Evolutionary conservation across 139 green algal species (phyloP).

Genomic region (Chlamydomonas eustigma): DNA sequence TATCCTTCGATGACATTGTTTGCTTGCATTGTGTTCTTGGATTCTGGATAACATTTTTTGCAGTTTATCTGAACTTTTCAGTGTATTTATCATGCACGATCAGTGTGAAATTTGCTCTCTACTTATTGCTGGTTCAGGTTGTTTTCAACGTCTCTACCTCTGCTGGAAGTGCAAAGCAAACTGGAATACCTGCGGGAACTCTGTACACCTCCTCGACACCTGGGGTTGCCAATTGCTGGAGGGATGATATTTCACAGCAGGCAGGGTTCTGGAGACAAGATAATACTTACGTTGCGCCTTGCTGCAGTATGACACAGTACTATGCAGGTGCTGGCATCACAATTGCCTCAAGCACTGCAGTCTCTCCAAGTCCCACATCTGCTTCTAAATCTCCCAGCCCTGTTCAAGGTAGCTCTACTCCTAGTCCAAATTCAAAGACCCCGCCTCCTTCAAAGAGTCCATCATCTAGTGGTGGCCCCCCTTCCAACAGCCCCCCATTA

Average conservation of each 20-base stretch:
- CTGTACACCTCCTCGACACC: slow-evolving; percentile 1
- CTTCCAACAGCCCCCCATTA: background rate
- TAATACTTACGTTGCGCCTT: background rate
- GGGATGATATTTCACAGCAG: slow-evolving; percentile 4
- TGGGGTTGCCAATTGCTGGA: slow-evolving; percentile 4
- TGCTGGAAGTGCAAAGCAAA: background rate
- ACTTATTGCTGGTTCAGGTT: background rate
- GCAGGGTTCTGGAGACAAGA: background rate
- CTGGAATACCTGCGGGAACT: background rate
- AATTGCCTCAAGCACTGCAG: slow-evolving; percentile 3
- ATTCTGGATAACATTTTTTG: background rate
- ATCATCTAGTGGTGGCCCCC: background rate
- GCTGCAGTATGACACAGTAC: background rate
- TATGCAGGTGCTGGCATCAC: background rate
- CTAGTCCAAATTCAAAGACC: background rate
- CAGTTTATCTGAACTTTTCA: background rate
- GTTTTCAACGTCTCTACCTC: background rate
- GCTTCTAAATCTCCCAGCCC: background rate
- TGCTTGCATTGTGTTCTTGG: background rate
- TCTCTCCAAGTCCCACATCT: background rate
- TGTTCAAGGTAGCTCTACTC: background rate
- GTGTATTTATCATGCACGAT: background rate
- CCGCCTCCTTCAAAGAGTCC: background rate
- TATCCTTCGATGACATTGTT: background rate
- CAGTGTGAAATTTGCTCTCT: too few species aligned